phyloP scores from a whole-genome alignment of 257 asterid genomes.

The Plectranthus barbatus region DNA sequence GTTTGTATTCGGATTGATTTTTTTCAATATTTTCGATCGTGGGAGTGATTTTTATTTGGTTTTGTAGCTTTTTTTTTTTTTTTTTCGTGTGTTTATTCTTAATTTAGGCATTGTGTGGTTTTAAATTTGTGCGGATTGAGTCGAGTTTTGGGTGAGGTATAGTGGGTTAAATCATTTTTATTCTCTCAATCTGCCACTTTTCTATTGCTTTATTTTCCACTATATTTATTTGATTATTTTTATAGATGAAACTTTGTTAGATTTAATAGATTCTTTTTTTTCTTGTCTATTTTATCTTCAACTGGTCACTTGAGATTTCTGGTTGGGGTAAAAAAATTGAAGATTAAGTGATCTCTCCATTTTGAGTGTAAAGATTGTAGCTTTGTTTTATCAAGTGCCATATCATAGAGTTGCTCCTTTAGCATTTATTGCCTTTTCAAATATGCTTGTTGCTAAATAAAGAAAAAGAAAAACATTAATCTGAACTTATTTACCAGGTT shows the following conservation, averaged over 20 bases:
- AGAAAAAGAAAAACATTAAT: background rate
- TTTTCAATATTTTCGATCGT: background rate
- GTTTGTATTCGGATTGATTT: background rate
- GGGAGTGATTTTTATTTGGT: background rate
- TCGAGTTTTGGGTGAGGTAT: background rate
- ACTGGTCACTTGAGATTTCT: background rate
- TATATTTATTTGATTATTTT: background rate
- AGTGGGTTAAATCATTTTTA: background rate
- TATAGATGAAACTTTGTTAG: background rate
- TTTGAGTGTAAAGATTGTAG: background rate
- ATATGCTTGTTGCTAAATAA: background rate
- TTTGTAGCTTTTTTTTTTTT: background rate
- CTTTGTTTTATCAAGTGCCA: background rate
- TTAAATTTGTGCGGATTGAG: background rate
- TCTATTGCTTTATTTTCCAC: background rate
- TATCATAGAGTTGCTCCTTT: background rate
- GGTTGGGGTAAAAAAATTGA: background rate
- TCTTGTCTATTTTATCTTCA: background rate
- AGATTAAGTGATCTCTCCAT: background rate
- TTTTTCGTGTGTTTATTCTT: slow-evolving; percentile 1
- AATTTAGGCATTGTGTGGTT: background rate
- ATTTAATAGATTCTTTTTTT: background rate
- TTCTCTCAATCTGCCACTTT: background rate
- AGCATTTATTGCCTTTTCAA: background rate
- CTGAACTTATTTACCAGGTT: slow-evolving; percentile 43